phyloP scores from a whole-genome alignment of 2,329 filamentous ascomycete species.

The Metarhizium robertsii region DNA sequence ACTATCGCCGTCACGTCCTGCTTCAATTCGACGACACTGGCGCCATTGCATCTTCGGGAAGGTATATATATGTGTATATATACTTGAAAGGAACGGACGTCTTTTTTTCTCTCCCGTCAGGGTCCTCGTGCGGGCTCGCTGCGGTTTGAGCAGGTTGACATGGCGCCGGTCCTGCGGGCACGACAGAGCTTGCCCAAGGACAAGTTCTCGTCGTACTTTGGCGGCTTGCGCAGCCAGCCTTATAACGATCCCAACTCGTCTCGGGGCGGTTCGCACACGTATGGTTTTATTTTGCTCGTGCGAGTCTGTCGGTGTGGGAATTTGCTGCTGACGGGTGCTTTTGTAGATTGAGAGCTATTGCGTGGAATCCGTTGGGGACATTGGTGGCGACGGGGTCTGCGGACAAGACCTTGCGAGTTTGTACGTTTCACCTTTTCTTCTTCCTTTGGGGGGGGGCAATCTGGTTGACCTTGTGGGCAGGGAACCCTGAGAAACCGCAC shows the following conservation, averaged over 20 bases:
- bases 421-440: conserved; percentile 32
- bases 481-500: conserved; percentile 69
- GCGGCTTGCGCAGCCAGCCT: conserved; percentile 57
- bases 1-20: too few species aligned
- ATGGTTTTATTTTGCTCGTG: conserved; percentile 19
- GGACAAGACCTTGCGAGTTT: conserved; percentile 64
- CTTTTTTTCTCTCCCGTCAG: too few species aligned
- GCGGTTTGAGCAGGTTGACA: conserved; percentile 9
- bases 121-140: too few species aligned
- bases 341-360: conserved; percentile 62
- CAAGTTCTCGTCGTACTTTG: conserved; percentile 58
- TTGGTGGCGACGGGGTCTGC: conserved; percentile 73
- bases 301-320: neutral
- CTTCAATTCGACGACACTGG: too few species aligned
- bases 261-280: conserved; percentile 49
- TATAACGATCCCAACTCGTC: conserved; percentile 55
- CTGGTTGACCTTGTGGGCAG: conserved; percentile 21
- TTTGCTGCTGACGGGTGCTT: neutral
- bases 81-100: too few species aligned
- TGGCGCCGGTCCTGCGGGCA: conserved; percentile 33
- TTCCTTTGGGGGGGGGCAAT: neutral
- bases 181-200: conserved; percentile 58
- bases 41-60: too few species aligned
- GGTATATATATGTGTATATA: too few species aligned
- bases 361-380: conserved; percentile 81